These are phyloP conservation scores for Penicillium alfredii DNA, from an alignment of 495 filamentous ascomycete genomes.

Conservation along the genomic window DNA sequence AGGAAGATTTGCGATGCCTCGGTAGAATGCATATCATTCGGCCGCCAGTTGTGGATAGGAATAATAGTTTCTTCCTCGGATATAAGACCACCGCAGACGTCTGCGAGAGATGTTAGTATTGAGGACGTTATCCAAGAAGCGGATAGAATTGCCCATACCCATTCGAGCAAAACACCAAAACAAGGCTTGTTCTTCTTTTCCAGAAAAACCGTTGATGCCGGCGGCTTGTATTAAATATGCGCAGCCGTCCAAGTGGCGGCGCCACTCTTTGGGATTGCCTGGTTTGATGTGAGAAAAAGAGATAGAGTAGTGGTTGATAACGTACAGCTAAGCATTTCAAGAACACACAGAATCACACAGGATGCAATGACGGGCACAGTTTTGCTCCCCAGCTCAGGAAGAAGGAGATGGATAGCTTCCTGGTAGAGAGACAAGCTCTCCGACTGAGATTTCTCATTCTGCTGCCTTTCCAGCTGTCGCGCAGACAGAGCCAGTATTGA, in stretches of 20 bases:
- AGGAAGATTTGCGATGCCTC: slow-evolving; percentile 25
- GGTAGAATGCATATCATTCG: slow-evolving; percentile 19
- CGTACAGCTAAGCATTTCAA: slow-evolving; percentile 40
- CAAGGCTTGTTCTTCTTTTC: slow-evolving; percentile 36
- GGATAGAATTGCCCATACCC: slow-evolving; percentile 23
- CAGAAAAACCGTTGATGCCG: slow-evolving; percentile 35
- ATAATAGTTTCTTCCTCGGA: slow-evolving; percentile 36
- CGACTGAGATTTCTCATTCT: slow-evolving; percentile 30
- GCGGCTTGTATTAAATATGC: slow-evolving; percentile 37
- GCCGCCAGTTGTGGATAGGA: slow-evolving; percentile 30
- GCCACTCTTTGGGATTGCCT: slow-evolving; percentile 38
- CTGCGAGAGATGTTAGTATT: slow-evolving; percentile 6
- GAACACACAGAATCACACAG: slow-evolving; percentile 36
- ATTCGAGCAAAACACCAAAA: slow-evolving; percentile 47
- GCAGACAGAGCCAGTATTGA: slow-evolving; percentile 41
- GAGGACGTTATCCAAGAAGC: too few species aligned
- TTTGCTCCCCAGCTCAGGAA: slow-evolving; percentile 34
- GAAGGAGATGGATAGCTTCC: slow-evolving; percentile 36
- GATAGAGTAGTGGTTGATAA: neutral
- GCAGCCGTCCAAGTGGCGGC: slow-evolving; percentile 44
- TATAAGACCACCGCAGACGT: slow-evolving; percentile 42
- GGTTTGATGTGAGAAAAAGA: neutral
- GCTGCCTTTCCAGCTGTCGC: slow-evolving; percentile 38
- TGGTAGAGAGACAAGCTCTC: slow-evolving; percentile 41
- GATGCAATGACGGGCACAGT: slow-evolving; percentile 35